Evolutionary conservation across 192 early-diverging fungal genomes (phyloP).

Genomic region (Glomus cerebriforme): DNA sequence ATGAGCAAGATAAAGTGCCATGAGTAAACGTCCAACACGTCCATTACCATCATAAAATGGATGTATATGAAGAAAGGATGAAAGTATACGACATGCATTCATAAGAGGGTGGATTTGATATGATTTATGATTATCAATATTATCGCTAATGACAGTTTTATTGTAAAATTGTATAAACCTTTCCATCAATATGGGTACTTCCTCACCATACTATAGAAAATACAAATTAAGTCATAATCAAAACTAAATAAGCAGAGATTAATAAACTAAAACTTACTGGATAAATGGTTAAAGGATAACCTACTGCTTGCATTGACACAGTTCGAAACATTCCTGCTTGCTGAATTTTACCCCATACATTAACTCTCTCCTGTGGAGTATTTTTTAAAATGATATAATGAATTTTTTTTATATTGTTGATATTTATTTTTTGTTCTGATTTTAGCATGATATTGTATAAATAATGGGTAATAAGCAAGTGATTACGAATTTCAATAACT

Average conservation of each 20-base stretch:
- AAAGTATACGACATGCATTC: slow-evolving; percentile 22
- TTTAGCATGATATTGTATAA: slow-evolving; percentile 23
- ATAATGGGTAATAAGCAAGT: slow-evolving; percentile 13
- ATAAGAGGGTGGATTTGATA: slow-evolving; percentile 26
- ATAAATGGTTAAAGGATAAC: slow-evolving; percentile 30
- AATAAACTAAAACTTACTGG: slow-evolving; percentile 24
- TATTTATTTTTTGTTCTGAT: slow-evolving; percentile 15
- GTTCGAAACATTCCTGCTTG: slow-evolving; percentile 29
- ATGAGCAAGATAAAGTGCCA: slow-evolving; percentile 16
- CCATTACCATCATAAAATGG: slow-evolving; percentile 28
- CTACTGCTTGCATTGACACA: slow-evolving; percentile 17
- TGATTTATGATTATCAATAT: neutral
- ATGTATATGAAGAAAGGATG: slow-evolving; percentile 11
- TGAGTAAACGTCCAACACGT: slow-evolving; percentile 15
- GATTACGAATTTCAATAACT: slow-evolving; percentile 24
- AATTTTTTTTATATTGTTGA: slow-evolving; percentile 22
- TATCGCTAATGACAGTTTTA: slow-evolving; percentile 1
- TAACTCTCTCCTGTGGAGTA: slow-evolving; percentile 11
- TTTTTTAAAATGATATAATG: slow-evolving; percentile 20
- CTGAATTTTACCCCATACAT: slow-evolving; percentile 11
- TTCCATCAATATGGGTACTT: slow-evolving; percentile 19
- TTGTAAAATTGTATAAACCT: slow-evolving; percentile 16
- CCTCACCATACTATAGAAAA: slow-evolving; percentile 12
- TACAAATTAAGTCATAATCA: slow-evolving; percentile 15
- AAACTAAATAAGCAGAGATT: neutral